Base-by-base conservation (phyloP, 2,329 filamentous ascomycete species). In the Cytospora mali region DNA sequence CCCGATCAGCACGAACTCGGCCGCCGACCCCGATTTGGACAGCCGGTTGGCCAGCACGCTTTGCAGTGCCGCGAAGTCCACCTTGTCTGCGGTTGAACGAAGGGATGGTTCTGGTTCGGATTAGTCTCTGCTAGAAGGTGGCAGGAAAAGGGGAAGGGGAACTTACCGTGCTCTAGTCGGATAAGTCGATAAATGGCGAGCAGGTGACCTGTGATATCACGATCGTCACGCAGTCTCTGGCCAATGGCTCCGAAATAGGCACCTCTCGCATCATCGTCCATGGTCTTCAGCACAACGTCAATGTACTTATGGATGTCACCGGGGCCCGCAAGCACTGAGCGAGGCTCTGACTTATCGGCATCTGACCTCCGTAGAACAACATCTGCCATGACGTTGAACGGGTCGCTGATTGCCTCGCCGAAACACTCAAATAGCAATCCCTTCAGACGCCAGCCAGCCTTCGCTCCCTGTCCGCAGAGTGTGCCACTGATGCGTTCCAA, bases 401-500 rank as follows among this genome's bases (percentile, higher is more conserved):
- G 65, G 0, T 71, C 70, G 7, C 73, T 69, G 21, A 78, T 61
- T 1, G 71, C 66, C 5, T 71, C 65, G 0, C 73, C 68, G 25
- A 80, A 72, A 55, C 77, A 72, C 5, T 69, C 76, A 6, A 73
- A 72, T 13, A 83, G 67, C 59, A 84, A 80, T 3, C 73, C 76
- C 59, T 78, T 75, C 29, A 81, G 67, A 65, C 77, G 77, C 81
- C 81, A 84, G 6, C 78, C 80, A 10, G 66, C 58, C 35, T 68
- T 66, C n/a, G 60, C 57, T 10, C 66, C 62, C n/a, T 66, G 60
- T 9, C 54, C 39, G 27, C 70, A 64, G 14, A 70, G 62, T n/a
- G 58, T 59, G 33, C 68, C 64, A 39, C 70, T 69, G 2, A 55
- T 18, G 9, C 59, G 54, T 51, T 67, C 61, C 10, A 72, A 55